Conservation (phyloP, 306 rosid genomes). For the Dryas drummondii region DNA sequence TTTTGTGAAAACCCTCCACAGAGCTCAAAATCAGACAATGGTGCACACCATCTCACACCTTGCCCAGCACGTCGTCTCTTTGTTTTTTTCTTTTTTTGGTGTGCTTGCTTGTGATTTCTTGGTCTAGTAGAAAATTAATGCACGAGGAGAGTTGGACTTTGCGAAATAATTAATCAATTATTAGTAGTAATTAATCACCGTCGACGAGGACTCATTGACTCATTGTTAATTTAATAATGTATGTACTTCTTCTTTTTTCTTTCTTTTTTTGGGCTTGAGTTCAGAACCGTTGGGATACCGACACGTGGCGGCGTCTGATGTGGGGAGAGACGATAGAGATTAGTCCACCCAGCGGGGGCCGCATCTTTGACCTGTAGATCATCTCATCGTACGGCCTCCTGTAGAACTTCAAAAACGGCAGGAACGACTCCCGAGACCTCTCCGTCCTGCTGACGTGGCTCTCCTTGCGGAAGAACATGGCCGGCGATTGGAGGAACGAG, state of each 20-base stretch:
- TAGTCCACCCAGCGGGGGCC: conserved; percentile 96
- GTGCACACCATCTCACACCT: conserved; percentile 70
- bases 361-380: conserved; percentile 91
- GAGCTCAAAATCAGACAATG: conserved; percentile 34
- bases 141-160: conserved; percentile 42
- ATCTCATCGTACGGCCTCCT: conserved; percentile 87
- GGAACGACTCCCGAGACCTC: conserved; percentile 64
- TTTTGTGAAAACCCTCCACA: conserved; percentile 23
- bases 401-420: conserved; percentile 69
- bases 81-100: background rate
- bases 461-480: conserved; percentile 68
- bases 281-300: conserved; percentile 88
- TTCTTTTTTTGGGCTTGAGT: background rate
- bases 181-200: conserved; percentile 8
- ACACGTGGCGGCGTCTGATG: conserved; percentile 77
- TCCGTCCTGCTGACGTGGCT: conserved; percentile 56
- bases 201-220: background rate
- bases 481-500: conserved; percentile 91
- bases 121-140: conserved; percentile 22
- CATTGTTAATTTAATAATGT: conserved; percentile 11
- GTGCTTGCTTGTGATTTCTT: background rate
- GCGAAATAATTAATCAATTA: conserved; percentile 46
- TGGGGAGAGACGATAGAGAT: conserved; percentile 90
- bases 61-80: conserved; percentile 55
- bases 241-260: conserved; percentile 28